Base-by-base conservation (phyloP, 441 rosid genomes). In the Adansonia madagascariensis region DNA sequence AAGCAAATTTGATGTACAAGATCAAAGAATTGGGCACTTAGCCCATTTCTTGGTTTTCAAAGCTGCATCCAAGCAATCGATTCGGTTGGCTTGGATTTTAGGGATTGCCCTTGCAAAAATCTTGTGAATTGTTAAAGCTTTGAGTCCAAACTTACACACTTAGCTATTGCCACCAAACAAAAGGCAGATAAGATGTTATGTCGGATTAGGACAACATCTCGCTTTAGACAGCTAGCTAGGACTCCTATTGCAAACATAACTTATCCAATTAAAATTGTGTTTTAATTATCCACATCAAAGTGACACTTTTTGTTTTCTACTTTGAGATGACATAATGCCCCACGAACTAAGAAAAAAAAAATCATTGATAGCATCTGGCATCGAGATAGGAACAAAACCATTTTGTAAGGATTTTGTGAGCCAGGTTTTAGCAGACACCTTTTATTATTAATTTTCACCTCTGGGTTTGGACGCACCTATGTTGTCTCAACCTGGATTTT, bases 281-380 rank as follows among this genome's bases (percentile, higher is more conserved):
- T 62, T 61, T 31, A 62, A 31, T 35, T 15, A 31, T 63, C 46
- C 46, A 14, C 46, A 63, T 63, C 68, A 46, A 47, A 35, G 18
- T 12, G 76, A 60, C 78, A 53, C 53, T 27, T 14, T 74, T 35
- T 35, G 53, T 9, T 35, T 59, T 52, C 43, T 14, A 20, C 61
- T 43, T 56, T 4, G 3, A 52, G 77, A 73, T 74, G 46, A 67
- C n/a, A 41, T 61, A 50, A 35, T 6, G 77, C 22, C 14, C 39
- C 39, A 49, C 49, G 31, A 68, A 55, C 75, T 6, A 47, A 78
- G 27, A 68, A 57, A 12, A 50, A 11, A 24, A 35, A 35, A 35
- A 35, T 66, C 64, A 22, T 70, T 39, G 74, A 12, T 56, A 22
- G 74, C 77, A 77, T 79, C 79, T n/a, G 0, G 64, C 18, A 52